Evolutionary conservation across 257 asterid species (phyloP), one percentile per base, ranked within the genome.

Genomic region (Fraxinus cuspidata): DNA sequence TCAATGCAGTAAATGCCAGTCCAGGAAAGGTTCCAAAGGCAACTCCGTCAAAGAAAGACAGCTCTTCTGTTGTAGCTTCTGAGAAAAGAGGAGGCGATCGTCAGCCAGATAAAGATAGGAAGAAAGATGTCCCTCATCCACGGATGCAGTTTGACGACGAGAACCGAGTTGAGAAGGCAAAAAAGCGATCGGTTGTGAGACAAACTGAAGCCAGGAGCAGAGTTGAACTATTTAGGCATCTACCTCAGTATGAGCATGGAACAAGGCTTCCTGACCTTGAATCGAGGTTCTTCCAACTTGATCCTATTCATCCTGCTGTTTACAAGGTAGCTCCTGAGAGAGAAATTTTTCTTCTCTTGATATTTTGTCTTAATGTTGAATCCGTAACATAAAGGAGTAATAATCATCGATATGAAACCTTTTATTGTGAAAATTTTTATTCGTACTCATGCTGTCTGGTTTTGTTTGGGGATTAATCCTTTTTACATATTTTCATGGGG

Each of bases 111-210:
- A 95, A 95, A 89, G 98, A 95, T 81, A 89, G 96, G 87, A 95
- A 95, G 87, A 95, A 95, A 86, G 97, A 93, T 65, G 93, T 80
- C 72, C 99, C 97, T 78, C 98, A 91, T 85, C 99, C 99, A 0
- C 91, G 98, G 28, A 88, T 95, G 98, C 99, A 95, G 83, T 95
- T 95, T 88, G 99, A 95, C 78, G 99, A 95, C 74, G 87, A 87
- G 81, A 89, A 79, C 81, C 89, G 91, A 77, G 97, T 95, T 82
- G 98, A 89, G 80, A 95, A 95, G 90, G 98, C 98, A 67, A 93
- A 93, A 88, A 95, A 93, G 81, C 96, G 98, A 23, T 87, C 93
- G 0, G 94, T 93, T 3, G 97, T 95, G 40, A 95, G 91, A 83
- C 98, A 95, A 86, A 91, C 90, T 40, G 97, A 90, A 84, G 94